Conservation (phyloP, 164 flowering plant species). For the Amborella trichopoda region DNA sequence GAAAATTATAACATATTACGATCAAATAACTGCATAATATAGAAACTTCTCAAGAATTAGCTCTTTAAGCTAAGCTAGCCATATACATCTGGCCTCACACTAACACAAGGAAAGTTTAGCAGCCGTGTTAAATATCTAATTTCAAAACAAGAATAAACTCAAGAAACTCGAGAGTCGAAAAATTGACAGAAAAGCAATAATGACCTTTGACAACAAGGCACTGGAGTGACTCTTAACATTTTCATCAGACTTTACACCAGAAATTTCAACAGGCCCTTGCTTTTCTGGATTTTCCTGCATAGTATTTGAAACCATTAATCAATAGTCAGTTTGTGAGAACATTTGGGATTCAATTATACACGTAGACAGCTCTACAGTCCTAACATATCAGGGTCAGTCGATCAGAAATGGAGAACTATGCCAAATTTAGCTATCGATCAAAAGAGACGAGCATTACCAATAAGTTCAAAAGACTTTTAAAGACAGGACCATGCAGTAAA, state of each 20-base stretch:
- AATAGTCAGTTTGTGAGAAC: no score
- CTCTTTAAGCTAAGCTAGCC: no score
- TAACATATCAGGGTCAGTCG: no score
- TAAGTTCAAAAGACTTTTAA: no score
- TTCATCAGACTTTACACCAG: constrained; percentile 27
- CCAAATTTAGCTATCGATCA: no score
- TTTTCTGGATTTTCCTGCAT: constrained; percentile 39
- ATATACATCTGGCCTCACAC: no score
- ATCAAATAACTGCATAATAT: background rate
- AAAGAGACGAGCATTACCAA: no score
- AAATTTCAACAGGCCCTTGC: constrained; percentile 27
- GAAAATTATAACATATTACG: background rate
- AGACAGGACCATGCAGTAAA: no score
- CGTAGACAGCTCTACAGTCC: no score
- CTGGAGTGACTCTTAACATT: constrained; percentile 30
- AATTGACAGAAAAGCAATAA: background rate
- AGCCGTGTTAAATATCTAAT: background rate
- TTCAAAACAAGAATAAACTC: background rate
- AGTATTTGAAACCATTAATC: constrained; percentile 1
- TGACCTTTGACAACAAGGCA: constrained; percentile 37
- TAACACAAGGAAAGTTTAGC: background rate
- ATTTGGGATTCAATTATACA: no score
- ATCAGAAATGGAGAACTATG: no score
- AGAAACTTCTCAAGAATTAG: no score
- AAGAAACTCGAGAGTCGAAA: background rate